Evolutionary conservation across 2,329 filamentous ascomycete species (phyloP).

Genomic region (Pseudocercospora pini-densiflorae): DNA sequence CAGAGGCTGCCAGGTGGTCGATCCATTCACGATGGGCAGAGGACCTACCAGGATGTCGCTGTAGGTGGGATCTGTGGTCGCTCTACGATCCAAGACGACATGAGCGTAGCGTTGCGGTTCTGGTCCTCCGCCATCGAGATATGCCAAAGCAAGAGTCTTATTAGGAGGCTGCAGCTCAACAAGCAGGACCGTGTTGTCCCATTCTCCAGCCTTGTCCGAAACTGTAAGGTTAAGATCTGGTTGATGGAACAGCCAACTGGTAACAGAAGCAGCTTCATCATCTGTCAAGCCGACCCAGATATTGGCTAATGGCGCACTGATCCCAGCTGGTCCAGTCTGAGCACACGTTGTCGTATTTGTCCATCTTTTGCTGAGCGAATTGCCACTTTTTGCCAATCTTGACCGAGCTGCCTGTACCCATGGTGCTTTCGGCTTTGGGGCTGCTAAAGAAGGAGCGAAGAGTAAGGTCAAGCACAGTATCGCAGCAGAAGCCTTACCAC

Average conservation of each 20-base stretch:
- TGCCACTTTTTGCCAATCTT: slow-evolving; percentile 23
- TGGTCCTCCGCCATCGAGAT: slow-evolving; percentile 47
- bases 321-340: slow-evolving; percentile 10
- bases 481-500: background rate
- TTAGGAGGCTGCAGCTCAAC: slow-evolving; percentile 51
- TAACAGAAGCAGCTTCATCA: slow-evolving; percentile 45
- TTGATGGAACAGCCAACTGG: slow-evolving; percentile 48
- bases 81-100: slow-evolving; percentile 48
- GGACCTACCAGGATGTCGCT: slow-evolving; percentile 56
- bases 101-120: slow-evolving; percentile 51
- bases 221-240: slow-evolving; percentile 45
- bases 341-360: slow-evolving; percentile 23
- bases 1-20: slow-evolving; percentile 46
- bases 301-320: slow-evolving; percentile 48
- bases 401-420: slow-evolving; percentile 30
- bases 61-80: slow-evolving; percentile 43
- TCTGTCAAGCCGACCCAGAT: slow-evolving; percentile 48
- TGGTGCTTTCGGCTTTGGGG: slow-evolving; percentile 28
- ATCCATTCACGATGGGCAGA: slow-evolving; percentile 49
- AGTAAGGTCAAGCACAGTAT: background rate
- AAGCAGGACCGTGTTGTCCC: slow-evolving; percentile 33
- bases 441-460: slow-evolving; percentile 3
- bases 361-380: slow-evolving; percentile 21
- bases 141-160: slow-evolving; percentile 53
- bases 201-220: slow-evolving; percentile 31